Evolutionary conservation across 208 protist species (phyloP).

Genomic region (Wallacemonas sp.): DNA sequence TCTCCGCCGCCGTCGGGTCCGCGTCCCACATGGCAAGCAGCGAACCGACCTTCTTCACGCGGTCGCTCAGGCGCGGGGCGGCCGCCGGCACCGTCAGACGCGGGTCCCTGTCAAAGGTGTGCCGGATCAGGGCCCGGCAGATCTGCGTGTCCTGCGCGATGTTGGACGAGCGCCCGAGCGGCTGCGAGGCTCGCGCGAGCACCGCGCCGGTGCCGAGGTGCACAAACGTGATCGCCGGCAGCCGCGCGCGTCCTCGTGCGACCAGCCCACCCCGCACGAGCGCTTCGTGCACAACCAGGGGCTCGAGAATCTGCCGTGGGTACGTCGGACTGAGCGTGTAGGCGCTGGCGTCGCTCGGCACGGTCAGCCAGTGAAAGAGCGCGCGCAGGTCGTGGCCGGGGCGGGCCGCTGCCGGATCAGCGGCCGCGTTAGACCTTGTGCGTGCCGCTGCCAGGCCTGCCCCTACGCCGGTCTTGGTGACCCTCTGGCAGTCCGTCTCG

Average conservation of each 20-base stretch:
- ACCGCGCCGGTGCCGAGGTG: conserved; percentile 60
- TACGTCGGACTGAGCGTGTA: conserved; percentile 74
- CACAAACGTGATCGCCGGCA: conserved; percentile 87
- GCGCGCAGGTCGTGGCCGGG: conserved; percentile 46
- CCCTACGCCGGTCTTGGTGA: no score
- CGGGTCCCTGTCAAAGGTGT: background rate
- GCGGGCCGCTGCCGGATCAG: conserved; percentile 26
- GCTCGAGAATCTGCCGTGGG: conserved; percentile 63
- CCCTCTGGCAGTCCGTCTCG: no score
- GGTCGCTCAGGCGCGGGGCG: background rate
- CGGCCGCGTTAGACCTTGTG: no score
- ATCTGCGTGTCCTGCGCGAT: conserved; percentile 54
- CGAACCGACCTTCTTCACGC: background rate
- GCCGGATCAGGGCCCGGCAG: conserved; percentile 55
- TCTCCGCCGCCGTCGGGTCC: no score
- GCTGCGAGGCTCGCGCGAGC: conserved; percentile 82
- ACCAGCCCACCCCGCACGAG: conserved; percentile 48
- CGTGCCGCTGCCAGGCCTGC: no score
- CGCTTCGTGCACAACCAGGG: conserved; percentile 40
- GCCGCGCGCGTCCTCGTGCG: conserved; percentile 78
- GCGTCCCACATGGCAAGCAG: background rate
- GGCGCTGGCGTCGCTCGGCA: conserved; percentile 8
- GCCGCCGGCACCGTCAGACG: background rate
- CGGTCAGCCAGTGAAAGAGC: conserved; percentile 57
- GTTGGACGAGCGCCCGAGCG: conserved; percentile 45